Conservation (phyloP, 805 yeast genomes). For the Hanseniaspora taiwanica region DNA sequence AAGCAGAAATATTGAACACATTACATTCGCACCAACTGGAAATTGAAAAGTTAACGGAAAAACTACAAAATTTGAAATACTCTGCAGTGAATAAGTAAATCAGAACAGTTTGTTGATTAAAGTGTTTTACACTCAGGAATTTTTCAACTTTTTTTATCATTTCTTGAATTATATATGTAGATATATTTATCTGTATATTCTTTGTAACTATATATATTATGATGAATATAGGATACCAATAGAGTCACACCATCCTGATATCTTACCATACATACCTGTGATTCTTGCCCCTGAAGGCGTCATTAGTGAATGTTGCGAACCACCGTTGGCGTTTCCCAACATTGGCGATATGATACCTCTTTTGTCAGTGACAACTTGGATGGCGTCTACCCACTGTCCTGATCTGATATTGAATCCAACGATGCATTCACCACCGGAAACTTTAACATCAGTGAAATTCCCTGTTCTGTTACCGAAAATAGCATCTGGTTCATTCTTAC, state of each 20-base stretch:
- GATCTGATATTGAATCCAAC: conserved; percentile 48
- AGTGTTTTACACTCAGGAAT: not conserved
- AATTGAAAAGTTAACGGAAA: conserved; percentile 22
- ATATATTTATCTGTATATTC: not conserved
- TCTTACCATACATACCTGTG: conserved; percentile 60
- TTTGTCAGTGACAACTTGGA: conserved; percentile 50
- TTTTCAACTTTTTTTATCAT: not conserved
- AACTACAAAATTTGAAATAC: conserved; percentile 15
- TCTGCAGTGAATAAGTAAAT: no score
- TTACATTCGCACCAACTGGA: conserved; percentile 11
- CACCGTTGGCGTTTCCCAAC: conserved; percentile 63
- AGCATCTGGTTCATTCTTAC: conserved; percentile 9
- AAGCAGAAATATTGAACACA: conserved; percentile 1
- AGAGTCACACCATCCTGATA: conserved; percentile 61
- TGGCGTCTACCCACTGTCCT: conserved; percentile 86
- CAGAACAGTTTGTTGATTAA: no score
- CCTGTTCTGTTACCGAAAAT: conserved; percentile 41
- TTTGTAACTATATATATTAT: not conserved
- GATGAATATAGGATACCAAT: conserved; percentile 50
- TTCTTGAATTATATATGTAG: not conserved
- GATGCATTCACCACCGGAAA: conserved; percentile 40
- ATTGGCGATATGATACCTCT: conserved; percentile 39
- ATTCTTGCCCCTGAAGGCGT: conserved; percentile 51
- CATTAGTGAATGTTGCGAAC: conserved; percentile 41
- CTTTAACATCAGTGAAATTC: conserved; percentile 39